phyloP scores from a whole-genome alignment of 1,284 basidiomycete genomes.

The Rhodofomes roseus region DNA sequence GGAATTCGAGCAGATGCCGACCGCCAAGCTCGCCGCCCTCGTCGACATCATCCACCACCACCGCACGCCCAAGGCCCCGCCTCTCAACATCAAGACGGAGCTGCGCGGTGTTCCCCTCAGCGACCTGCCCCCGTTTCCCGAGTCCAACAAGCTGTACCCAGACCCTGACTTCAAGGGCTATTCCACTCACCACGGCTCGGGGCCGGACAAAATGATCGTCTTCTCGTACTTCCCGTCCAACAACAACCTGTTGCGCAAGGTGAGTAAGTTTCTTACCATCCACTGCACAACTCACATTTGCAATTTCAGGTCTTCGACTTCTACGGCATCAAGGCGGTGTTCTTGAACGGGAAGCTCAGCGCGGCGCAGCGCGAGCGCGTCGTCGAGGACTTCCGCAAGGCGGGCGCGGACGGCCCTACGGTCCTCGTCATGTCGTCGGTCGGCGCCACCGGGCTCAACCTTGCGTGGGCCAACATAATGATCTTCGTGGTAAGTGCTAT shows the following conservation, averaged over 20 bases:
- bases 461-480: constrained; percentile 21
- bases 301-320: background rate
- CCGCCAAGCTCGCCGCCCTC: constrained; percentile 7
- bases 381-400: background rate
- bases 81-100: too few relatives aligned
- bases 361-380: background rate
- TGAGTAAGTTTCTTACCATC: background rate
- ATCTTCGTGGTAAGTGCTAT: constrained; percentile 14
- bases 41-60: constrained; percentile 7
- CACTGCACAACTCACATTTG: too few relatives aligned
- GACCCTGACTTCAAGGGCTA: background rate
- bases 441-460: constrained; percentile 14
- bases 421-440: constrained; percentile 22
- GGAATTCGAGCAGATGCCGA: background rate
- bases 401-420: background rate
- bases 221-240: constrained; percentile 16
- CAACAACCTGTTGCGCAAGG: background rate
- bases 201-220: constrained; percentile 16
- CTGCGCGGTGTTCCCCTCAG: background rate
- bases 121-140: background rate
- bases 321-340: background rate
- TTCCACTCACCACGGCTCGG: background rate
- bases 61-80: background rate
- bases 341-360: background rate
- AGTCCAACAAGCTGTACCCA: background rate